Conservation (phyloP, 257 asterid species). For the Prunella vulgaris region DNA sequence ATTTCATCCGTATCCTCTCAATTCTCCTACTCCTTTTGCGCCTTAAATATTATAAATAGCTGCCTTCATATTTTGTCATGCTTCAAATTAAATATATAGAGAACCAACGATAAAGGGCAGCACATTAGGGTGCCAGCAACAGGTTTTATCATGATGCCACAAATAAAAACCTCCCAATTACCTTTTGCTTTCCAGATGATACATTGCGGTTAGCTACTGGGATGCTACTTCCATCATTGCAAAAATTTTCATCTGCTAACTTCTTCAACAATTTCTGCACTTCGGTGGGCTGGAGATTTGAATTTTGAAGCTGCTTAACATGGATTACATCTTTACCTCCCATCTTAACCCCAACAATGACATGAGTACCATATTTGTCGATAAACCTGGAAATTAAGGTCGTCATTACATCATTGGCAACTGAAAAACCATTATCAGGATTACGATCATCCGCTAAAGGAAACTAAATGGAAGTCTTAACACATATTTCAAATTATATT, state of each 20-base stretch:
- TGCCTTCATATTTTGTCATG: neutral
- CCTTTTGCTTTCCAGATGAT: conserved; percentile 57
- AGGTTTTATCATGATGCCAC: neutral
- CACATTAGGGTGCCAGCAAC: neutral
- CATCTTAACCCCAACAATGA: conserved; percentile 89
- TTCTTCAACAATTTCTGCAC: conserved; percentile 84
- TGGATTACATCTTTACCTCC: conserved; percentile 97
- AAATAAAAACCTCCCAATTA: conserved; percentile 22
- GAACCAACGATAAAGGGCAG: neutral
- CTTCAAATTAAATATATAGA: neutral
- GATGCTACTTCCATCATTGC: conserved; percentile 44
- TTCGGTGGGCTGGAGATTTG: conserved; percentile 65
- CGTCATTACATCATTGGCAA: conserved; percentile 1
- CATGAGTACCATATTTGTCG: conserved; percentile 88
- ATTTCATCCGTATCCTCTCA: neutral
- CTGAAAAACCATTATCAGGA: neutral
- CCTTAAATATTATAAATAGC: neutral
- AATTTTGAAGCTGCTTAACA: conserved; percentile 81
- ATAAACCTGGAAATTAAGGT: conserved; percentile 69
- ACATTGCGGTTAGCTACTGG: conserved; percentile 26
- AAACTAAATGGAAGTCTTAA: neutral
- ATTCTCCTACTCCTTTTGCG: neutral
- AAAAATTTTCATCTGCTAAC: conserved; percentile 67
- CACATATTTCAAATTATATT: neutral
- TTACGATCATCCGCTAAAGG: neutral